These are phyloP conservation scores for Leccinum longicurvipes DNA, from an alignment of 768 basidiomycete species.

Conservation along the genomic window DNA sequence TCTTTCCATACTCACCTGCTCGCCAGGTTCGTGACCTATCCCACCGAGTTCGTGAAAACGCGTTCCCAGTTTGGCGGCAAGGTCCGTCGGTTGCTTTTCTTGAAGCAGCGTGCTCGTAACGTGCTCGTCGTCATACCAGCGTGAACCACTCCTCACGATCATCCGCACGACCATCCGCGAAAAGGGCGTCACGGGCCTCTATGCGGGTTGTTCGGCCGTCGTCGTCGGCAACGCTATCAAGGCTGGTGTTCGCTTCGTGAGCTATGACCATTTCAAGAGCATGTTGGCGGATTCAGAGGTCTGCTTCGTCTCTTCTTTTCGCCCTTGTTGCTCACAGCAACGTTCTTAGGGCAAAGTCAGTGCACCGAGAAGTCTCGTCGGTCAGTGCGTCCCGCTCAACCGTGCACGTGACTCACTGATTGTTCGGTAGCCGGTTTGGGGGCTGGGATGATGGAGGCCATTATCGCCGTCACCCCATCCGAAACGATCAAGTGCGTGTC, in stretches of 20 bases:
- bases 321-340: not conserved
- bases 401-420: conserved; percentile 13
- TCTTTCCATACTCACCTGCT: conserved; percentile 12
- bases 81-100: conserved; percentile 33
- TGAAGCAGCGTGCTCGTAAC: not conserved
- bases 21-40: conserved; percentile 78
- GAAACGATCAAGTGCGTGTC: conserved; percentile 92
- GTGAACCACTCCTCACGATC: conserved; percentile 71
- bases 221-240: conserved; percentile 90
- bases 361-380: conserved; percentile 79
- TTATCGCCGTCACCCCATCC: conserved; percentile 94
- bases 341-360: conserved; percentile 78
- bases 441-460: conserved; percentile 88
- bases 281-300: conserved; percentile 82
- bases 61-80: conserved; percentile 87
- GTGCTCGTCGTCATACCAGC: conserved; percentile 32
- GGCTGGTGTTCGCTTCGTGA: conserved; percentile 94
- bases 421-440: conserved; percentile 60
- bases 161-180: conserved; percentile 67
- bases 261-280: conserved; percentile 90
- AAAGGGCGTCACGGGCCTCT: conserved; percentile 82
- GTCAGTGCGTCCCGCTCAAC: conserved; percentile 36
- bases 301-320: not conserved
- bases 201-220: conserved; percentile 87
- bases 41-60: conserved; percentile 92